phyloP scores from a whole-genome alignment of 169 alveolate genomes.

The Sarcocystis neurona region DNA sequence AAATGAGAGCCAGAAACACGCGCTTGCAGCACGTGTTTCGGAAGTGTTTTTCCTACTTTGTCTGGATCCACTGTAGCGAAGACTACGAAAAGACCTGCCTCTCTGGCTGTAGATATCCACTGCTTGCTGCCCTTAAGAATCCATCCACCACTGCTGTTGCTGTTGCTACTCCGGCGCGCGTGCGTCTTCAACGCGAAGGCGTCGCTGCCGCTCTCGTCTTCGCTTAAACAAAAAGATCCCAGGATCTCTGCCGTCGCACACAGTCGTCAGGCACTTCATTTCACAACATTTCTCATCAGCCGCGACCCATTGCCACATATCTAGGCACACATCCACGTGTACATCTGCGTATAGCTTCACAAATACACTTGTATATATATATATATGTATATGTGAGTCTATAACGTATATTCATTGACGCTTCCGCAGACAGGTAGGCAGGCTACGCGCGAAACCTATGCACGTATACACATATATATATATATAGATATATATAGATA shows the following conservation, averaged over 20 bases:
- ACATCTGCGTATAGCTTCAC: no score
- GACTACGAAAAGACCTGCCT: constrained; percentile 60
- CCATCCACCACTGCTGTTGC: constrained; percentile 21
- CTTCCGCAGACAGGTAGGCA: no score
- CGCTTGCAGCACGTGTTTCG: no score
- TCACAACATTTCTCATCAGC: no score
- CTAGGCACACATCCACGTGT: no score
- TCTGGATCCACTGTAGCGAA: constrained; percentile 50
- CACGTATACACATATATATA: background rate
- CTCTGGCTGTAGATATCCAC: constrained; percentile 58
- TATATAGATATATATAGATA: background rate
- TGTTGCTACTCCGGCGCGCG: constrained; percentile 37
- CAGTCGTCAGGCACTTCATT: background rate
- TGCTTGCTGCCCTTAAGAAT: constrained; percentile 37
- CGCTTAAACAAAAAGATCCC: constrained; percentile 61
- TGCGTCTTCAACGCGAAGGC: constrained; percentile 46
- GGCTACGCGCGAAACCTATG: background rate
- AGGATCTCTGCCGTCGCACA: constrained; percentile 26
- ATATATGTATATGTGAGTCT: background rate
- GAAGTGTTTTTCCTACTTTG: background rate
- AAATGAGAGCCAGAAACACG: no score
- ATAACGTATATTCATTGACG: no score
- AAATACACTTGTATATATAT: no score
- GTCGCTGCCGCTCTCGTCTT: constrained; percentile 47
- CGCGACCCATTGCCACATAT: no score